Evolutionary conservation across 371 early-diverging fungal species (phyloP), one percentile per base, ranked within the genome.

Genomic region (Mucor lusitanicus): DNA sequence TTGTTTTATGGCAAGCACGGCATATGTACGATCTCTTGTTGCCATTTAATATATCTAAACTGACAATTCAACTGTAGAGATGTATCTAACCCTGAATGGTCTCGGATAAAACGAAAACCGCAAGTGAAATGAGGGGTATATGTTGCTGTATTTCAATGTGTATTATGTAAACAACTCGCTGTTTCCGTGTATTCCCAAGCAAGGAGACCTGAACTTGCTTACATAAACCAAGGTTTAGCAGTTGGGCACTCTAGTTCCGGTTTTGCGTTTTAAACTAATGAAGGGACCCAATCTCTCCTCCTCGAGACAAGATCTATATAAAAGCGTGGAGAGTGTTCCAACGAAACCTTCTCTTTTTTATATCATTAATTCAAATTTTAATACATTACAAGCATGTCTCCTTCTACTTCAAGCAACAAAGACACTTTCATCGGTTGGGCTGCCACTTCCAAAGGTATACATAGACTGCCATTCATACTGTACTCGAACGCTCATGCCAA

Each of bases 361-460:
- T 15, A n/a, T 42, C n/a, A 5, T 15, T 42, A 6, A 42, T 15
- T 6, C n/a, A n/a, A 42, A 42, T 42, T 6, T 5, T 15, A 15
- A 42, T 42, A 42, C 0, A 42, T 17, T 17, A 42, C 11, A n/a
- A 42, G 15, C 15, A 42, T 42, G 42, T 42, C 42, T 17, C 17
- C 42, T 42, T 5, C 42, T 42, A 3, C 42, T 15, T 17, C 42
- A 17, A 42, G n/a, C 42, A 42, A 42, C 13, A 42, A 42, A 42
- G 84, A 90, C 23, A 72, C 88, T 48, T 89, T 75, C 23, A 58
- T 59, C 33, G 75, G 67, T n/a, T 78, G 64, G 56, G 73, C 75
- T 42, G 59, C 67, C 40, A 13, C 48, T 33, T 60, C 62, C 17
- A 70, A 75, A 40, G 60, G 60, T n/a, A n/a, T 60, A 42, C 42